Base-by-base conservation (phyloP, 2,329 filamentous ascomycete genomes). In the Clathrospora elynae region DNA sequence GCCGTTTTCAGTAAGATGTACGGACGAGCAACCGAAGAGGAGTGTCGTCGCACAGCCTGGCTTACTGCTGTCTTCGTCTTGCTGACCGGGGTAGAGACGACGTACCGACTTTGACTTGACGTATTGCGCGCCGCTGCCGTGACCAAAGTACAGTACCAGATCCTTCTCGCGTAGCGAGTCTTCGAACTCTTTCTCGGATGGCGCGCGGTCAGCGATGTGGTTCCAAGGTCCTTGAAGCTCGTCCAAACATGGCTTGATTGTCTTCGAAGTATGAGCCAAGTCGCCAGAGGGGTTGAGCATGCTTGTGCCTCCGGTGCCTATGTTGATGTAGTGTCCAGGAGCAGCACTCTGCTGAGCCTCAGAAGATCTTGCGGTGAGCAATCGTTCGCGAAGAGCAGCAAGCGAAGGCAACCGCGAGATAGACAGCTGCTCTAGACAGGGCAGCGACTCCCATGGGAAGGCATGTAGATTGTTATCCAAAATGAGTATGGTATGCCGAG, bases 371-470 rank as follows among this genome's bases (percentile, higher is more conserved):
- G 85, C 71, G 4, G 67, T 81, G 0, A 86, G 62, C 10, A 99
- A 80, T 5, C 91, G 80, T 22, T 90, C 84, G 10, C 88, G 84
- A 7, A 99, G 79, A 53, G 86, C 90, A 18, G 86, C 86, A 25
- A 99, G 78, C 0, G 90, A 96, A 5, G 92, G 90, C 16, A 99
- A 84, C 9, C 93, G 84, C 3, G 90, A 96, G 23, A 96, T 86
- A 0, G 92, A 86, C 3, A 85, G 77, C 2, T 80, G 81, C 51
- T 88, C 80, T 64, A 99, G 81, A 64, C 90, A 96, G 0, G 91
- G 90, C 24, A 99, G 74, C 1, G 90, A 96, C 66, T 99, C 93
- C 93, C 95, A 99, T 0, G 93, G 93, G 61, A 99, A 95, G 1
- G 83, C 78, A 61, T 97, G 93, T 2, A 99, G 78, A 2, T 87